Conservation (phyloP, 306 rosid genomes). For the Luffa acutangula region DNA sequence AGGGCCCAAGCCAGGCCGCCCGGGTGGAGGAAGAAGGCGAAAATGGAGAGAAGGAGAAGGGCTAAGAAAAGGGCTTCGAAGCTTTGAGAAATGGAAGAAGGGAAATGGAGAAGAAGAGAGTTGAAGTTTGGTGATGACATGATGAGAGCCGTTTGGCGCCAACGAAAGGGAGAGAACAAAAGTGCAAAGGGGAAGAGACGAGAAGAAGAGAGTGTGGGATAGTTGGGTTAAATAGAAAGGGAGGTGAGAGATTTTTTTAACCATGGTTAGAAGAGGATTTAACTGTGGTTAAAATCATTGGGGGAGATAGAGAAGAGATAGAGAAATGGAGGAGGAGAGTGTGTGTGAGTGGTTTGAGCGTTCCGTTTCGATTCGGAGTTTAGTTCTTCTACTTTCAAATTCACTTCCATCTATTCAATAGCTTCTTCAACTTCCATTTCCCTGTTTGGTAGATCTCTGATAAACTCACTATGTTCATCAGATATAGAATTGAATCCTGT, state of each 20-base stretch:
- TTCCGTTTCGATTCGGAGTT: no score
- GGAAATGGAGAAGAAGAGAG: neutral
- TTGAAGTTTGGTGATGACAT: neutral
- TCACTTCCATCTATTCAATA: no score
- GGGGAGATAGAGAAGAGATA: no score
- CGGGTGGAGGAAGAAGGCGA: conserved; percentile 14
- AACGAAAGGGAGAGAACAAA: neutral
- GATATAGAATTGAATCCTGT: no score
- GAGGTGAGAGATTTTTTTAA: neutral
- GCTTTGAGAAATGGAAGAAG: neutral
- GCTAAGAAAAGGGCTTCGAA: neutral
- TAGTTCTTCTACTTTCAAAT: no score
- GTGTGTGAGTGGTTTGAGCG: no score
- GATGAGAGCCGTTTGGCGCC: neutral
- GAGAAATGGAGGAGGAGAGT: no score
- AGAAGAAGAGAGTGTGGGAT: neutral
- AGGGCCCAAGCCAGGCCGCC: conserved; percentile 32
- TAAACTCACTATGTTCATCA: no score
- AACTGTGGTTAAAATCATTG: neutral
- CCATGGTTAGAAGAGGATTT: neutral
- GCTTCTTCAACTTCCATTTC: no score
- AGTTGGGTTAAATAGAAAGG: neutral
- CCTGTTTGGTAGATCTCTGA: no score
- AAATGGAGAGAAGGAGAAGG: neutral
- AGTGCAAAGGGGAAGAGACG: neutral